A percentile compares a stretch with the other conserved stretches of the same genome.
These are phyloP conservation scores for Cicer bijugum DNA, from an alignment of 306 rosid species.

Conservation along the genomic window DNA sequence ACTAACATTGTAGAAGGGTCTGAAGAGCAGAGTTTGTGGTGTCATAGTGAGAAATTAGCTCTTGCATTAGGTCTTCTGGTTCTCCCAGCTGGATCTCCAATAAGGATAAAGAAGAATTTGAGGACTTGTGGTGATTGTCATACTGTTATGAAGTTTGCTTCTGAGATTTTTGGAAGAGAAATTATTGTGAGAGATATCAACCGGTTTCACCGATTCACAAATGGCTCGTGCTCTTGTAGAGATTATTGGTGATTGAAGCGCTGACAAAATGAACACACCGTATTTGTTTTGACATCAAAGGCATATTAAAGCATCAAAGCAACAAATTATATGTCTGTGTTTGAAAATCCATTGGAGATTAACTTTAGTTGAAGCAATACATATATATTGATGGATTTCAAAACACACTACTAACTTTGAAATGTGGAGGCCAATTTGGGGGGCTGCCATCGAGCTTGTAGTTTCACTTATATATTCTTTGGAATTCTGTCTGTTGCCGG, in stretches of 20 bases:
- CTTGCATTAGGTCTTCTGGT: constrained; percentile 66
- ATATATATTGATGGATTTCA: neutral
- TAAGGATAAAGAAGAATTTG: constrained; percentile 62
- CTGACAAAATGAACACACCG: constrained; percentile 14
- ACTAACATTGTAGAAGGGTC: constrained; percentile 53
- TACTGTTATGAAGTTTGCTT: constrained; percentile 57
- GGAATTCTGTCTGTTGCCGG: constrained; percentile 11
- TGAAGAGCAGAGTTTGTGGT: constrained; percentile 62
- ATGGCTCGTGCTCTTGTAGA: constrained; percentile 61
- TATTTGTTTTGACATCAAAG: neutral
- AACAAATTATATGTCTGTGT: too few species aligned
- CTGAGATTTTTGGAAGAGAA: constrained; percentile 56
- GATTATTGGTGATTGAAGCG: constrained; percentile 60
- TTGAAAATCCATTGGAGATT: neutral
- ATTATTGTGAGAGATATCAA: constrained; percentile 61
- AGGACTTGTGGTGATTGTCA: constrained; percentile 70
- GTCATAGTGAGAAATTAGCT: constrained; percentile 63
- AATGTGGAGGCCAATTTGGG: neutral
- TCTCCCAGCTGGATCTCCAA: constrained; percentile 57
- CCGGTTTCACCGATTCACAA: constrained; percentile 59
- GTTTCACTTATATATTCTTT: neutral
- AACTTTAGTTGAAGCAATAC: too few species aligned
- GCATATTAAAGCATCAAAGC: neutral
- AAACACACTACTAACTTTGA: neutral
- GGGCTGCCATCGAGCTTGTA: neutral